These are phyloP conservation scores for Lachancea fermentati DNA, from an alignment of 805 yeast genomes.

Conservation along the genomic window DNA sequence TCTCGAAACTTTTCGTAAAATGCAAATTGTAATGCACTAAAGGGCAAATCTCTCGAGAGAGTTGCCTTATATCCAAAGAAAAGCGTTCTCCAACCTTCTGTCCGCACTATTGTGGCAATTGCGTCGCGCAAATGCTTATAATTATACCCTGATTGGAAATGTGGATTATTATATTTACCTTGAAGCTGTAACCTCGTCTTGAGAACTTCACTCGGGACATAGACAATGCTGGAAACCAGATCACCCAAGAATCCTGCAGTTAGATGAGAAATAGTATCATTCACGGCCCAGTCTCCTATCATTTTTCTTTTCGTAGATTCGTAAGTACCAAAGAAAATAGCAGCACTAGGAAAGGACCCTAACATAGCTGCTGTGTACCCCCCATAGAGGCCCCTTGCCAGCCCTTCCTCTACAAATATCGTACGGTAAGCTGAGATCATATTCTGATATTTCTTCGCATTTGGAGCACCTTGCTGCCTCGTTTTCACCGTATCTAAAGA, in stretches of 20 bases:
- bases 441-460: conserved; percentile 54
- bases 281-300: conserved; percentile 55
- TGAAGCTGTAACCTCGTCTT: conserved; percentile 92
- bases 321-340: conserved; percentile 88
- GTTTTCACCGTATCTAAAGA: conserved; percentile 96
- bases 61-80: conserved; percentile 95
- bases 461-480: conserved; percentile 91
- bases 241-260: conserved; percentile 93
- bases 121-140: conserved; percentile 75
- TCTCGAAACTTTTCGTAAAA: conserved; percentile 82
- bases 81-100: conserved; percentile 72
- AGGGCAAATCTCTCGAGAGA: conserved; percentile 85
- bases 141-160: conserved; percentile 79
- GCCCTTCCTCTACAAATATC: conserved; percentile 79
- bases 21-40: conserved; percentile 92
- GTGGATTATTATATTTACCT: conserved; percentile 76
- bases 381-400: conserved; percentile 77
- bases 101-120: conserved; percentile 49
- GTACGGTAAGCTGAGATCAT: conserved; percentile 74
- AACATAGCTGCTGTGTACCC: conserved; percentile 90
- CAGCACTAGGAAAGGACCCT: conserved; percentile 92
- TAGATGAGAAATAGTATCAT: conserved; percentile 76
- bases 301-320: conserved; percentile 71
- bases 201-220: conserved; percentile 92
- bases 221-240: conserved; percentile 76